These are phyloP conservation scores for Capsicum rhomboideum DNA, from an alignment of 257 asterid species.

Conservation along the genomic window DNA sequence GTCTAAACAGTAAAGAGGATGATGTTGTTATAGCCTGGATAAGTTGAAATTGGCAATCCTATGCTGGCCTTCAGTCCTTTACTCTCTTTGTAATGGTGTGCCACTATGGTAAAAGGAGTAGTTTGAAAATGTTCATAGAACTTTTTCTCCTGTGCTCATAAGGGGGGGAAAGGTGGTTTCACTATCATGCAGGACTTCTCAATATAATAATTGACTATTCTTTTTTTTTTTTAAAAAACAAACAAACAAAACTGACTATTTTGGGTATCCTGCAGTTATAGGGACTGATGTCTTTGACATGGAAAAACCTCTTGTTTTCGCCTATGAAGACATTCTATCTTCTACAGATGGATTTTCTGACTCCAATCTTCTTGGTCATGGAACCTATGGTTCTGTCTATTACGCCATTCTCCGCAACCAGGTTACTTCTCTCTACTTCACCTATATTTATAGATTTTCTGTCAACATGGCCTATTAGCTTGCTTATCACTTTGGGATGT, in stretches of 20 bases:
- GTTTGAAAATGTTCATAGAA: neutral
- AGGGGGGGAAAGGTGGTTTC: neutral
- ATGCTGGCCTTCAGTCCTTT: neutral
- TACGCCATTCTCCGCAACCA: slow-evolving; percentile 77
- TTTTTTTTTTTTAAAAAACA: neutral
- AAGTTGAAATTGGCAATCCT: neutral
- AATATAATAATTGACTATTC: neutral
- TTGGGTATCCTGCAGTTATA: slow-evolving; percentile 51
- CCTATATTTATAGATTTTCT: neutral
- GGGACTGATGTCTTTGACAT: slow-evolving; percentile 75
- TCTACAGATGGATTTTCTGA: slow-evolving; percentile 84
- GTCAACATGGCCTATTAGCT: neutral
- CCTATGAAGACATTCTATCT: slow-evolving; percentile 57
- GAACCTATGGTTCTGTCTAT: slow-evolving; percentile 90
- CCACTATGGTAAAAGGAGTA: neutral
- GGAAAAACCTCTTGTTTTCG: slow-evolving; percentile 82
- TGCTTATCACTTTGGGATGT: neutral
- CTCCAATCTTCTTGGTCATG: slow-evolving; percentile 85
- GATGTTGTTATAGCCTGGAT: neutral
- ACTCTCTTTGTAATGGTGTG: neutral
- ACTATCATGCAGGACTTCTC: neutral
- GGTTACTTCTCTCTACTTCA: slow-evolving; percentile 30
- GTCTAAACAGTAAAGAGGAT: neutral
- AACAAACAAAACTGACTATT: neutral
- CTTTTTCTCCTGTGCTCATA: neutral